Evolutionary conservation across 1,284 basidiomycete genomes (phyloP), one percentile per base, ranked within the genome.

Genomic region (Ustilago lituana): DNA sequence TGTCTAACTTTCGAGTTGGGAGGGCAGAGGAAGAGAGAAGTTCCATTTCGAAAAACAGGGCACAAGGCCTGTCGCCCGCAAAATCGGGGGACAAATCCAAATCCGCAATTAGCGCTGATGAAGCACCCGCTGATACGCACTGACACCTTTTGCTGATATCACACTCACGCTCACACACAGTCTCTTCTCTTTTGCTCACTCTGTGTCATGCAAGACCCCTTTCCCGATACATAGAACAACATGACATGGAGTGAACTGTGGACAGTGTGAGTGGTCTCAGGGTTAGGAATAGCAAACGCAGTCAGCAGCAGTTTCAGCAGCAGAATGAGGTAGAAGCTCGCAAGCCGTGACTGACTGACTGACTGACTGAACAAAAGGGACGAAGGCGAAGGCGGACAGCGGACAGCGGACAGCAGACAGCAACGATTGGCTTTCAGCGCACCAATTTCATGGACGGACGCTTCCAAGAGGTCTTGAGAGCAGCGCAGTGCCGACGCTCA

Each of bases 401-500:
- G 9, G 8, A 22, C 17, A 46, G 31, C 12, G 31, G 44, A 23
- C 36, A 38, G 47, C 47, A 26, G 35, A 49, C 35, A 24, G n/a
- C 35, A n/a, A 37, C 53, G 54, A 38, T 56, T 39, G 54, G 54
- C 54, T 56, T 56, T 56, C 54, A 56, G 26, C 45, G 26, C 33
- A 12, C n/a, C 5, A 10, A 19, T 29, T 48, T 48, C n/a, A n/a
- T n/a, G n/a, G n/a, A n/a, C n/a, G n/a, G n/a, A n/a, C n/a, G n/a
- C n/a, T n/a, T n/a, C n/a, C n/a, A n/a, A n/a, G n/a, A n/a, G n/a
- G n/a, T n/a, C n/a, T n/a, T n/a, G n/a, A n/a, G n/a, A n/a, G n/a
- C n/a, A n/a, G n/a, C n/a, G n/a, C n/a, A n/a, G n/a, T n/a, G n/a
- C n/a, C n/a, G n/a, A n/a, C n/a, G n/a, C n/a, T n/a, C n/a, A n/a